A percentile compares a stretch with the other conserved stretches of the same genome.
These are phyloP conservation scores for Fusarium nelsonii DNA, from an alignment of 2,329 filamentous ascomycete genomes.

Conservation along the genomic window DNA sequence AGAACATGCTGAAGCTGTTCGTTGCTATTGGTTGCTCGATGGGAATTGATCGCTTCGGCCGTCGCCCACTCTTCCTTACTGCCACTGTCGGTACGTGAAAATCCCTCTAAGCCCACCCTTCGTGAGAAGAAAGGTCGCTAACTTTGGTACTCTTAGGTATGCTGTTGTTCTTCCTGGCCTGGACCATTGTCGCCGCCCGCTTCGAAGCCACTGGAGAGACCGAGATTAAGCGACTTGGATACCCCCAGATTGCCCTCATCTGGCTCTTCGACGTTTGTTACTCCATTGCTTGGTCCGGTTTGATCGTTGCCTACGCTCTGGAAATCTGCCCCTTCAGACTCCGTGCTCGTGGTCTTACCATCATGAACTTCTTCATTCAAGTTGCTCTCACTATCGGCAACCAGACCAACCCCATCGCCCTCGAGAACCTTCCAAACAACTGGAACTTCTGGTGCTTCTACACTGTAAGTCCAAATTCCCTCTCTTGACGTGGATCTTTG, in stretches of 20 bases:
- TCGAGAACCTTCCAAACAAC: slow-evolving; percentile 68
- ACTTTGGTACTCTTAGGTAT: slow-evolving; percentile 53
- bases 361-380: slow-evolving; percentile 74
- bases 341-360: slow-evolving; percentile 70
- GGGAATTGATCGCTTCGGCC: slow-evolving; percentile 53
- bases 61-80: slow-evolving; percentile 66
- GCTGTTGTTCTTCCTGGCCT: slow-evolving; percentile 43
- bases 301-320: slow-evolving; percentile 68
- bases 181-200: slow-evolving; percentile 22
- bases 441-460: slow-evolving; percentile 77
- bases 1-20: slow-evolving; percentile 29
- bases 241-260: slow-evolving; percentile 69
- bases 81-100: slow-evolving; percentile 51
- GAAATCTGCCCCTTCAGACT: slow-evolving; percentile 71
- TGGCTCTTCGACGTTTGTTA: slow-evolving; percentile 72
- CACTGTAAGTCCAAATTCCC: slow-evolving; percentile 52
- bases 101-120: rapidly evolving
- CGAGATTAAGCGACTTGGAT: slow-evolving; percentile 56
- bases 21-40: slow-evolving; percentile 18
- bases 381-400: slow-evolving; percentile 71
- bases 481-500: rapidly evolving
- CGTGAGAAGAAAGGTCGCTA: background rate
- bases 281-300: slow-evolving; percentile 69
- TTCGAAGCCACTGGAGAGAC: slow-evolving; percentile 15
- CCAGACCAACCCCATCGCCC: slow-evolving; percentile 74